These are phyloP conservation scores for Hysterangium stoloniferum DNA, from an alignment of 768 basidiomycete genomes.

Conservation along the genomic window DNA sequence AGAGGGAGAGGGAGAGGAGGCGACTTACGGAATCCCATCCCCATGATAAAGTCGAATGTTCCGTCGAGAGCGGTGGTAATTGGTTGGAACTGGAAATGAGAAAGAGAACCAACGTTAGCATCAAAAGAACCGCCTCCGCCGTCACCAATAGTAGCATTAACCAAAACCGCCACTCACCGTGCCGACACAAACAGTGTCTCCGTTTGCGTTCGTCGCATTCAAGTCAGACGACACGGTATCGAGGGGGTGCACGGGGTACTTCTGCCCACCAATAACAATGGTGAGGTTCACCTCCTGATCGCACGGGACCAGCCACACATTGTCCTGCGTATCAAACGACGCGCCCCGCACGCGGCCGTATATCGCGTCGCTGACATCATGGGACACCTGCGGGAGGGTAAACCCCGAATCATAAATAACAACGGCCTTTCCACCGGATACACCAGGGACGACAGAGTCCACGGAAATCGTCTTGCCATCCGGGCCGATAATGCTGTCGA, in stretches of 20 bases:
- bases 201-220: conserved; percentile 19
- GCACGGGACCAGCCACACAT: conserved; percentile 57
- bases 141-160: not conserved
- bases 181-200: conserved; percentile 30
- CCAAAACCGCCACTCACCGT: conserved; percentile 40
- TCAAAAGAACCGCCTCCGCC: not conserved
- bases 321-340: conserved; percentile 29
- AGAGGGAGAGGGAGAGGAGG: not conserved
- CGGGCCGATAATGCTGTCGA: conserved; percentile 57
- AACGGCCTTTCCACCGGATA: conserved; percentile 35
- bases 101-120: not conserved
- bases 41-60: conserved; percentile 56
- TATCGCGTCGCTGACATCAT: conserved; percentile 49
- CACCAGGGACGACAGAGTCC: conserved; percentile 36
- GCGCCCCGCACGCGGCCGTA: conserved; percentile 51
- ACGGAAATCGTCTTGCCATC: conserved; percentile 43
- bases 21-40: conserved; percentile 62
- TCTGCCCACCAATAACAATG: conserved; percentile 49
- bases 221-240: conserved; percentile 35
- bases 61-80: conserved; percentile 36
- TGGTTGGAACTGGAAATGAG: conserved; percentile 53
- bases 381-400: conserved; percentile 49
- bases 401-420: conserved; percentile 67
- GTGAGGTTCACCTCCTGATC: conserved; percentile 55
- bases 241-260: conserved; percentile 58